A percentile compares a stretch with the other conserved stretches of the same genome.
Conservation (phyloP, 2,329 filamentous ascomycete genomes). For the Stagonosporopsis vannaccii region DNA sequence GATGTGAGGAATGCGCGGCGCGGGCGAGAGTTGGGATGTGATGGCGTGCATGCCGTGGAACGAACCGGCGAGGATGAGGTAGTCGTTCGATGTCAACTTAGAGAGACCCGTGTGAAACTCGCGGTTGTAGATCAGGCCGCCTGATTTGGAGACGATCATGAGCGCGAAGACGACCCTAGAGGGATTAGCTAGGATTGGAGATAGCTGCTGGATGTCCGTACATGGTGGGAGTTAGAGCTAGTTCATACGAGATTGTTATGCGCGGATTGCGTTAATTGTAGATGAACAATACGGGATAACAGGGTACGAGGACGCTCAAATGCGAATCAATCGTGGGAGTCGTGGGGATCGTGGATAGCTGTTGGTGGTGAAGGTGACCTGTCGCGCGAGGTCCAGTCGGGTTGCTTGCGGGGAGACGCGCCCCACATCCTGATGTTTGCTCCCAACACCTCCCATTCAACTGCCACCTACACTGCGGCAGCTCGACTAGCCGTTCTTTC, state of each 20-base stretch:
- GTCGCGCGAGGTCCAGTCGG: conserved; percentile 3
- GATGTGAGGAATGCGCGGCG: conserved; percentile 36
- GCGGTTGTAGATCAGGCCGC: conserved; percentile 93
- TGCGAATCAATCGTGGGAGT: neutral
- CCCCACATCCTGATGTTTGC: conserved; percentile 13
- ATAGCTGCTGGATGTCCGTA: conserved; percentile 4
- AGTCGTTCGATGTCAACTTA: conserved; percentile 93
- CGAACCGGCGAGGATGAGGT: conserved; percentile 93
- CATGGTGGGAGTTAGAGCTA: conserved; percentile 20
- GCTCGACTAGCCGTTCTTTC: conserved; percentile 5
- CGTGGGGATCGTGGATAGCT: neutral
- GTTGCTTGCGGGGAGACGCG: conserved; percentile 19
- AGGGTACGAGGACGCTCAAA: neutral
- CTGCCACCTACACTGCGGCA: conserved; percentile 2
- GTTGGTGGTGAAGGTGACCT: conserved; percentile 10
- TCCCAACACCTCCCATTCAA: conserved; percentile 10
- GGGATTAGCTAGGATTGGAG: conserved; percentile 18
- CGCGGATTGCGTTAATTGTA: neutral
- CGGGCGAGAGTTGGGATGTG: conserved; percentile 54
- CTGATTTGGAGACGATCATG: conserved; percentile 98
- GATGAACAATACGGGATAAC: neutral
- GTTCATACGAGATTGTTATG: neutral
- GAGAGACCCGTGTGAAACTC: conserved; percentile 88
- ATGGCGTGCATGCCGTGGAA: conserved; percentile 85
- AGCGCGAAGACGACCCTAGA: conserved; percentile 93